Evolutionary conservation across 768 basidiomycete genomes (phyloP).

Genomic region (Rhodotorula diobovata): DNA sequence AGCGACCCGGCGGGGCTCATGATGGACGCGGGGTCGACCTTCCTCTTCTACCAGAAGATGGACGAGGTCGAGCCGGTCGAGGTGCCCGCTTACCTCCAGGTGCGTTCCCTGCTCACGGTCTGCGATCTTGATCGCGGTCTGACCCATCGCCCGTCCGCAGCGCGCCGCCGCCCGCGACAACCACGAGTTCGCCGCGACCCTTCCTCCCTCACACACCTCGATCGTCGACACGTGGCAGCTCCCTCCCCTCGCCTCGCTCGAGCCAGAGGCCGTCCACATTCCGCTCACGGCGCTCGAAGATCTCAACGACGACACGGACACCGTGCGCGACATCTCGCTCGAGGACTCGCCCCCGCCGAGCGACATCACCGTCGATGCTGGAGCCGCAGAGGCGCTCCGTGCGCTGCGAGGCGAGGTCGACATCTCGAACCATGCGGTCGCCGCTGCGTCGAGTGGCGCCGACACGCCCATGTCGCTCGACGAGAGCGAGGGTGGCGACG

Average conservation of each 20-base stretch:
- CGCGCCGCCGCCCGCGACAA: constrained; percentile 18
- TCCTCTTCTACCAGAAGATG: constrained; percentile 28
- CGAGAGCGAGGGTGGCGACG: constrained; percentile 5
- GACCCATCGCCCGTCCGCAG: not conserved
- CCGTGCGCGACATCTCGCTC: constrained; percentile 8
- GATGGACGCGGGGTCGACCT: constrained; percentile 27
- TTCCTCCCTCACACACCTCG: not conserved
- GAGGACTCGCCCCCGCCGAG: not conserved
- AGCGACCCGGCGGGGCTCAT: constrained; percentile 26
- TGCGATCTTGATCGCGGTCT: not conserved
- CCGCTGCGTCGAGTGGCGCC: not conserved
- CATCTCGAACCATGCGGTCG: not conserved
- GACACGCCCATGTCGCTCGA: constrained; percentile 23
- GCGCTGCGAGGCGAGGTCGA: not conserved
- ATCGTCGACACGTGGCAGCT: constrained; percentile 9
- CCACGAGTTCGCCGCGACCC: constrained; percentile 5
- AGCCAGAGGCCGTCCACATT: not conserved
- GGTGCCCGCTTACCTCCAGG: constrained; percentile 1
- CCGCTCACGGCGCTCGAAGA: not conserved
- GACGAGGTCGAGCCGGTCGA: not conserved
- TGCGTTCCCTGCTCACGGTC: not conserved
- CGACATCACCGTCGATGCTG: not conserved
- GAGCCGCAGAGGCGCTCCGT: not conserved
- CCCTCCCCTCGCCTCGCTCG: not conserved
- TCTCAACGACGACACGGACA: constrained; percentile 3